Percentiles rank a stretch among this genome's conserved stretches.
These are phyloP conservation scores for Vicia villosa DNA, from an alignment of 306 rosid species.

Conservation along the genomic window DNA sequence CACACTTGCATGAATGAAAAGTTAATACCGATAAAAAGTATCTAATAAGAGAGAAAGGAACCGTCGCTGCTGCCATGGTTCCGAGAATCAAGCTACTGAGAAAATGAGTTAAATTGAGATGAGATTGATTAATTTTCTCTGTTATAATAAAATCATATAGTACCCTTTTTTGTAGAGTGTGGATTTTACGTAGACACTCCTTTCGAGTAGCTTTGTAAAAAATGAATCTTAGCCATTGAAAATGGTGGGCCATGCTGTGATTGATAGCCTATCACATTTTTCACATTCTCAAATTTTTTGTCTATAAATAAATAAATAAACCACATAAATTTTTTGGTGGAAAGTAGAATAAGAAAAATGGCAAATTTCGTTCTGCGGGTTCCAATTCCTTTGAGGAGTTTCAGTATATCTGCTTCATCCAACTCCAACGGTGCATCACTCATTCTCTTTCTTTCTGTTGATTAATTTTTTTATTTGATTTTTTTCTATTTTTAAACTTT, in stretches of 20 bases:
- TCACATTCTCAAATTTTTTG: background rate
- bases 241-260: slow-evolving; percentile 36
- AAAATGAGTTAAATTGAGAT: background rate
- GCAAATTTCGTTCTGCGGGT: slow-evolving; percentile 63
- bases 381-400: slow-evolving; percentile 62
- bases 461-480: background rate
- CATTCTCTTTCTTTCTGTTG: slow-evolving; percentile 3
- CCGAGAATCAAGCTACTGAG: background rate
- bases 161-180: background rate
- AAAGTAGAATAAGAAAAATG: slow-evolving; percentile 54
- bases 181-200: slow-evolving; percentile 4
- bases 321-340: background rate
- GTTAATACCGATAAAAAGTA: slow-evolving; percentile 4
- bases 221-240: slow-evolving; percentile 45
- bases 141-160: background rate
- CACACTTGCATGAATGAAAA: background rate
- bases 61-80: slow-evolving; percentile 62
- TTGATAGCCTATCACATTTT: slow-evolving; percentile 12
- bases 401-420: slow-evolving; percentile 69
- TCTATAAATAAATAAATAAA: slow-evolving; percentile 11
- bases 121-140: slow-evolving; percentile 3
- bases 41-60: slow-evolving; percentile 55
- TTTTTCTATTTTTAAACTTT: background rate
- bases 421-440: slow-evolving; percentile 59
- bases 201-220: background rate